Conservation (phyloP, 352 stramenopile genomes). For the Phytophthora kernoviae region DNA sequence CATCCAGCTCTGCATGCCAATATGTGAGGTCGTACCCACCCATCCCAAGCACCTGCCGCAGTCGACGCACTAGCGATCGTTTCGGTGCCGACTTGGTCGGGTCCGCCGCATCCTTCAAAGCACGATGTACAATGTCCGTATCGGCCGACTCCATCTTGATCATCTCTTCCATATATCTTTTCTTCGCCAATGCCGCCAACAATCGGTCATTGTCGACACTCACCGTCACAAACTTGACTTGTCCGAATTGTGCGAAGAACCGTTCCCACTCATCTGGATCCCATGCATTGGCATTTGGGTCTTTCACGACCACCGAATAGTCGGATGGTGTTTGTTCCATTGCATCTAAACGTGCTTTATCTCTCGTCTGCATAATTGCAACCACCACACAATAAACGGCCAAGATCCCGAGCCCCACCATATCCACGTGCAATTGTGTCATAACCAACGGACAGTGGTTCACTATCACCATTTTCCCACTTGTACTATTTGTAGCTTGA, state of each 20-base stretch:
- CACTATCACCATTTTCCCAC: constrained; percentile 13
- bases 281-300: constrained; percentile 70
- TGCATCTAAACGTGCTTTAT: constrained; percentile 53
- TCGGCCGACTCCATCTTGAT: constrained; percentile 69
- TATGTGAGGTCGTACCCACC: constrained; percentile 58
- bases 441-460: constrained; percentile 64
- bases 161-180: constrained; percentile 74
- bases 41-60: constrained; percentile 49
- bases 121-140: constrained; percentile 22
- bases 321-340: constrained; percentile 72
- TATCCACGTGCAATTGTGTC: constrained; percentile 60
- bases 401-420: constrained; percentile 56
- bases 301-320: constrained; percentile 75
- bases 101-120: constrained; percentile 46
- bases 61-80: constrained; percentile 24
- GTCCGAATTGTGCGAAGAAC: constrained; percentile 75
- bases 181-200: constrained; percentile 61
- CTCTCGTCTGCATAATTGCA: constrained; percentile 44
- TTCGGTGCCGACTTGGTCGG: constrained; percentile 21
- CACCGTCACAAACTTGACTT: constrained; percentile 75
- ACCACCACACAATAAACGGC: constrained; percentile 51
- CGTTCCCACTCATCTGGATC: constrained; percentile 67
- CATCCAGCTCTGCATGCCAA: constrained; percentile 60
- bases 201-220: constrained; percentile 64
- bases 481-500: constrained; percentile 21